Evolutionary conservation across 768 basidiomycete species (phyloP).

Genomic region (Kwoniella dejecticola): DNA sequence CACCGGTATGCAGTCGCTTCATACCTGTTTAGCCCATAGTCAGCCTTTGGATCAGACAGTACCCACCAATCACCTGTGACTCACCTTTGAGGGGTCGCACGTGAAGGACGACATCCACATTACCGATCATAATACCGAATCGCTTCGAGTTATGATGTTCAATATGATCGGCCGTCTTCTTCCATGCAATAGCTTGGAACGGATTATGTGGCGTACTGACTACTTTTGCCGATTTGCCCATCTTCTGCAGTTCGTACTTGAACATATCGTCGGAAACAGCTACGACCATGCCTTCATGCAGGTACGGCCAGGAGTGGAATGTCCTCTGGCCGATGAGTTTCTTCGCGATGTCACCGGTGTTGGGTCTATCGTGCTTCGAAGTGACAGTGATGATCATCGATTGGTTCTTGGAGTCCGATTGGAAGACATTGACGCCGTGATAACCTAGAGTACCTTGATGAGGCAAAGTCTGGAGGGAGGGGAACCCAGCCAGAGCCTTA

Average conservation of each 20-base stretch:
- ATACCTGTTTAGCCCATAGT: constrained; percentile 67
- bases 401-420: constrained; percentile 84
- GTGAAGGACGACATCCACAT: constrained; percentile 78
- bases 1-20: constrained; percentile 82
- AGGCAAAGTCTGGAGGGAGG: constrained; percentile 86
- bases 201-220: constrained; percentile 73
- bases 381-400: constrained; percentile 87
- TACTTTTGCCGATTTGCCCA: constrained; percentile 54
- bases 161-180: constrained; percentile 74
- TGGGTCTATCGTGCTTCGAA: constrained; percentile 69
- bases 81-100: constrained; percentile 79
- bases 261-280: constrained; percentile 83
- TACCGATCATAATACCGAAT: constrained; percentile 79
- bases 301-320: constrained; percentile 89
- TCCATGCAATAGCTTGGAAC: constrained; percentile 73
- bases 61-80: too few relatives aligned
- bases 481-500: constrained; percentile 90
- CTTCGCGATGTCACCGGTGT: constrained; percentile 71
- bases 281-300: constrained; percentile 85
- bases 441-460: constrained; percentile 72
- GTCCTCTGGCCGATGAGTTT: constrained; percentile 74
- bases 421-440: constrained; percentile 93
- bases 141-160: constrained; percentile 86
- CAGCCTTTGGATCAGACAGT: background rate
- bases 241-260: constrained; percentile 67